A percentile compares a stretch with the other conserved stretches of the same genome.
Evolutionary conservation across 805 yeast species (phyloP).

Genomic region (Candida ipomoeae): DNA sequence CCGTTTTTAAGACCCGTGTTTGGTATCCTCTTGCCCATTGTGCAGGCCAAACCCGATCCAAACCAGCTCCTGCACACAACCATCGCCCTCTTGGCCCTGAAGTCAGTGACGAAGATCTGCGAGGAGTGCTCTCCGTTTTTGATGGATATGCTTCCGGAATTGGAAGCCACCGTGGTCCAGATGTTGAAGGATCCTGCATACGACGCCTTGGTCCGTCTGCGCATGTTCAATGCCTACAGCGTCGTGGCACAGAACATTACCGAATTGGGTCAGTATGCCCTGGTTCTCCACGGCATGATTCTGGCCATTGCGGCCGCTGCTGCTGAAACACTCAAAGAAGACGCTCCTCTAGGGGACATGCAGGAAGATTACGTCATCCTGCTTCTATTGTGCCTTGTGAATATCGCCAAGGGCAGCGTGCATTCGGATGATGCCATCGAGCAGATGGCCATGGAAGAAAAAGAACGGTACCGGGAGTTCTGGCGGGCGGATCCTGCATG

Average conservation of each 20-base stretch:
- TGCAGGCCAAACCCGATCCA: slow-evolving; percentile 19
- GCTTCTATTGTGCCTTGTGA: slow-evolving; percentile 58
- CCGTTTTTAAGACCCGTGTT: slow-evolving; percentile 48
- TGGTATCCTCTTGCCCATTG: slow-evolving; percentile 48
- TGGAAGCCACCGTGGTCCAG: slow-evolving; percentile 45
- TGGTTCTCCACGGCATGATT: slow-evolving; percentile 20
- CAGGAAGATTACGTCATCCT: slow-evolving; percentile 49
- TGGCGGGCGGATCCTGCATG: slow-evolving; percentile 49
- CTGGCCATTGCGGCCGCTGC: slow-evolving; percentile 17
- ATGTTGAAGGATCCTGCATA: slow-evolving; percentile 40
- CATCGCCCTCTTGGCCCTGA: slow-evolving; percentile 36
- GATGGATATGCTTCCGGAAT: slow-evolving; percentile 40
- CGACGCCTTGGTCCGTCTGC: slow-evolving; percentile 49
- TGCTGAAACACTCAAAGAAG: slow-evolving; percentile 7
- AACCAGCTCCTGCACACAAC: slow-evolving; percentile 15
- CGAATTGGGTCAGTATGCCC: slow-evolving; percentile 36
- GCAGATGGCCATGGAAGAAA: slow-evolving; percentile 31
- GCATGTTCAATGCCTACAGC: slow-evolving; percentile 58
- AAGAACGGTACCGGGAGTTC: slow-evolving; percentile 24
- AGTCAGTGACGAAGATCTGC: slow-evolving; percentile 57
- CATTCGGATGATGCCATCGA: slow-evolving; percentile 51
- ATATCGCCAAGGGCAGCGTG: slow-evolving; percentile 66
- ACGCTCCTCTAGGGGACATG: slow-evolving; percentile 16
- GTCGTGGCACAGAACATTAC: slow-evolving; percentile 55
- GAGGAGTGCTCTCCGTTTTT: slow-evolving; percentile 47